Base-by-base conservation (phyloP, 495 filamentous ascomycete genomes). In the Aspergillus leporis region DNA sequence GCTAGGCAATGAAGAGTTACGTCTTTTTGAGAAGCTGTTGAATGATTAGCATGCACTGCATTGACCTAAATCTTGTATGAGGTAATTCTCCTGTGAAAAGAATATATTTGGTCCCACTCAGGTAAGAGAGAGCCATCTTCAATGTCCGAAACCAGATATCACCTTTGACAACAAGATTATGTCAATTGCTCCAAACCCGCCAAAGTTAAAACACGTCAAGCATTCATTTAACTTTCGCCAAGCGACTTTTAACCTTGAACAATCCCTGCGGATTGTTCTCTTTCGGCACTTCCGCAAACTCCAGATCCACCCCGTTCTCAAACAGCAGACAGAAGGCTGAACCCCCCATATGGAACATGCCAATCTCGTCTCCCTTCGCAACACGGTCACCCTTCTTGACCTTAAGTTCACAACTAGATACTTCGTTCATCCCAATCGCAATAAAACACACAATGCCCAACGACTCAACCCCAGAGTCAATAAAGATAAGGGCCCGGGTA, bases 361-460 rank as follows among this genome's bases (percentile, higher is more conserved):
- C 49, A 51, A 51, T 30, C 49, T 51, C n/a, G n/a, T 51, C 30
- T 32, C 49, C 49, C 49, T 51, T 51, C 16, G n/a, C n/a, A 5
- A 51, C 49, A 19, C 18, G 16, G 16, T 34, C 9, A 6, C n/a
- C 22, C 14, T 51, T 28, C n/a, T 32, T 19, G 9, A 51, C 49
- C 8, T 13, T 51, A 12, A 51, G 14, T 13, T 51, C 49, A 36
- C 49, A 51, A 16, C 28, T 51, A 4, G 49, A 51, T 8, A 51
- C 30, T 13, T 51, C 49, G 8, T 34, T 34, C 49, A 51, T 51
- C 6, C 49, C 49, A 21, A 51, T 51, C 14, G 28, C 49, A 18
- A 51, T 32, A 14, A 51, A 51, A 28, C 49, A 32, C 22, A 51
- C 49, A 3, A 51, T 23, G 1, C 49, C 49, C 7, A 51, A 10